phyloP scores from a whole-genome alignment of 345 rosid species.

The Salix udensis region DNA sequence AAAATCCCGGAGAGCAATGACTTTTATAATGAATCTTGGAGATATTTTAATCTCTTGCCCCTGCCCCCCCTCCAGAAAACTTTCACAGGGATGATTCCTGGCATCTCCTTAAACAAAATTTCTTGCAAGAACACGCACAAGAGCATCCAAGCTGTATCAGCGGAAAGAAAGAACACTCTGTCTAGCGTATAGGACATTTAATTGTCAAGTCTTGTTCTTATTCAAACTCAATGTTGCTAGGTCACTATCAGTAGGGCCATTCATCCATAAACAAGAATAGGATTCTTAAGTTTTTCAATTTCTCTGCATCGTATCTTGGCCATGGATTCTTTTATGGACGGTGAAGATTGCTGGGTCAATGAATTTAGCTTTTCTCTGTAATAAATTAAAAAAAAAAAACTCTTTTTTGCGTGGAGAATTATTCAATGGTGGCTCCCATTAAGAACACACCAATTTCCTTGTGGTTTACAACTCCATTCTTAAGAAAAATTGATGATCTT shows the following conservation, averaged over 20 bases:
- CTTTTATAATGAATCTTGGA: not conserved
- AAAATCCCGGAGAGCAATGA: not conserved
- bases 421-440: constrained; percentile 41
- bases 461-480: constrained; percentile 33
- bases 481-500: constrained; percentile 8
- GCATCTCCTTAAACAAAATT: not conserved
- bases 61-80: not conserved
- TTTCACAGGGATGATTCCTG: constrained; percentile 1
- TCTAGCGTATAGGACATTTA: not conserved
- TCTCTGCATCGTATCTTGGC: not conserved
- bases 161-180: not conserved
- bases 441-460: constrained; percentile 25
- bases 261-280: constrained; percentile 17
- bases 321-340: constrained; percentile 9
- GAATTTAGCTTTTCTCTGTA: not conserved
- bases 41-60: not conserved
- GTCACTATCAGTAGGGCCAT: constrained; percentile 20
- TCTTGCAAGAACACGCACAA: too few species aligned
- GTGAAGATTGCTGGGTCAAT: constrained; percentile 21
- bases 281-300: constrained; percentile 16
- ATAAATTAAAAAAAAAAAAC: not conserved
- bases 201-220: not conserved
- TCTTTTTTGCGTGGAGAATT: not conserved
- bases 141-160: not conserved
- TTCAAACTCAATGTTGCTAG: not conserved